Percentiles rank a stretch among this genome's conserved stretches.
These are phyloP conservation scores for Colletotrichum sp. DNA, from an alignment of 2,329 filamentous ascomycete species.

Conservation along the genomic window DNA sequence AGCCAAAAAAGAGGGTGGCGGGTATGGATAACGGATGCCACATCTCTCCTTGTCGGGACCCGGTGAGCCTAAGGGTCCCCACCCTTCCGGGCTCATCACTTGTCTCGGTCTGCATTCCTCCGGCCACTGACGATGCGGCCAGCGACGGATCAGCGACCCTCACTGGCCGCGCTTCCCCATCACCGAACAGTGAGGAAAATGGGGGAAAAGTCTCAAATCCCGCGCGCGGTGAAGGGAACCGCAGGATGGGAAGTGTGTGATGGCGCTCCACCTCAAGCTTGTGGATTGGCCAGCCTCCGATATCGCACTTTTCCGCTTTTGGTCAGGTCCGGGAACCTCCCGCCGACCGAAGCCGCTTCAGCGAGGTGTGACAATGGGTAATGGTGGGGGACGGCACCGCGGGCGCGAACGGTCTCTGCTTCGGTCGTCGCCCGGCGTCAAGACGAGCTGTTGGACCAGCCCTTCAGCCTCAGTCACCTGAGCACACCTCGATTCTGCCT, in stretches of 20 bases:
- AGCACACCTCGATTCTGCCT: neutral
- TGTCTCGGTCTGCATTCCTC: conserved; percentile 17
- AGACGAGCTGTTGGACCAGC: neutral
- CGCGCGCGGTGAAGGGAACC: conserved; percentile 2
- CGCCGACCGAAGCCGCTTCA: conserved; percentile 13
- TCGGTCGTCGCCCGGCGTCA: conserved; percentile 8
- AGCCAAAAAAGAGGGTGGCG: conserved; percentile 15
- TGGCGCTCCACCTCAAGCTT: neutral
- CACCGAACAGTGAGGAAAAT: neutral
- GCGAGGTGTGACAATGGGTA: conserved; percentile 11
- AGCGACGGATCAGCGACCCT: neutral
- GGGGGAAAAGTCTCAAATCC: neutral
- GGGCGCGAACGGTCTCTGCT: conserved; percentile 15
- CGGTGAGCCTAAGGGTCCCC: conserved; percentile 9
- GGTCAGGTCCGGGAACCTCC: neutral
- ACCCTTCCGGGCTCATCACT: conserved; percentile 7
- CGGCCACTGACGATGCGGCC: conserved; percentile 11
- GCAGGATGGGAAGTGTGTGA: neutral
- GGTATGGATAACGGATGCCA: conserved; percentile 9
- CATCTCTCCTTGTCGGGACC: conserved; percentile 9
- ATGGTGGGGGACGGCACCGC: neutral
- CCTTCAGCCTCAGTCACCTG: conserved; percentile 14
- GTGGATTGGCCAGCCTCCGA: conserved; percentile 10
- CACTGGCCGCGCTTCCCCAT: neutral
- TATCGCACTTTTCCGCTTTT: conserved; percentile 15